These are phyloP conservation scores for Inonotus hispidus DNA, from an alignment of 1,284 basidiomycete species.

Conservation along the genomic window DNA sequence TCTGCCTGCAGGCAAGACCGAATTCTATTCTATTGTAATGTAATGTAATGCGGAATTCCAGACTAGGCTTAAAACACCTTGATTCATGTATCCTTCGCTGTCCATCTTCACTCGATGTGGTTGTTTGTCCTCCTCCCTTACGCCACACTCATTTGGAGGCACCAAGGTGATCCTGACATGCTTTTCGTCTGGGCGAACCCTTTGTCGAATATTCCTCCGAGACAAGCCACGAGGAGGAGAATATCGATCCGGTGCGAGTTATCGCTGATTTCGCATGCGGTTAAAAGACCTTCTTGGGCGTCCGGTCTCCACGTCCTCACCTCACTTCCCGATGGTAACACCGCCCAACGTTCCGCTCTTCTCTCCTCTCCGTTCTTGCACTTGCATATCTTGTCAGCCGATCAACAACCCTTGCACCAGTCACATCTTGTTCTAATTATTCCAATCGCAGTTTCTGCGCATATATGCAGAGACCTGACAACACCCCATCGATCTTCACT, in stretches of 20 bases:
- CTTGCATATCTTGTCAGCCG: neutral
- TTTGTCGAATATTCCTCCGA: constrained; percentile 4
- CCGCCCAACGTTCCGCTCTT: neutral
- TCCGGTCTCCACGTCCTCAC: neutral
- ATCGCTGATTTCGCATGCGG: constrained; percentile 2
- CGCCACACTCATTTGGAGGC: neutral
- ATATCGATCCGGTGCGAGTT: neutral
- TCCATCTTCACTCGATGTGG: neutral
- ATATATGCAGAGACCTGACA: neutral
- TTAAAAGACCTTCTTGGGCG: constrained; percentile 7
- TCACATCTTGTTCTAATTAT: neutral
- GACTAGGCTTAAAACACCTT: neutral
- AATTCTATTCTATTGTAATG: neutral
- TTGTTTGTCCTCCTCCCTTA: neutral
- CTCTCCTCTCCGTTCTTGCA: neutral
- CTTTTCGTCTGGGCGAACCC: neutral
- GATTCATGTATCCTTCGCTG: constrained; percentile 12
- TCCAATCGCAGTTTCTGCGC: neutral
- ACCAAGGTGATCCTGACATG: neutral
- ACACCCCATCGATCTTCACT: neutral
- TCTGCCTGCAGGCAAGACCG: constrained; percentile 34
- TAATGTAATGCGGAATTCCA: neutral
- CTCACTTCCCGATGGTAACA: neutral
- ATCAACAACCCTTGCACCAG: constrained; percentile 4
- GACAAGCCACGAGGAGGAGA: neutral